Base-by-base conservation (phyloP, 805 yeast species). In the Hanseniaspora guilliermondii region DNA sequence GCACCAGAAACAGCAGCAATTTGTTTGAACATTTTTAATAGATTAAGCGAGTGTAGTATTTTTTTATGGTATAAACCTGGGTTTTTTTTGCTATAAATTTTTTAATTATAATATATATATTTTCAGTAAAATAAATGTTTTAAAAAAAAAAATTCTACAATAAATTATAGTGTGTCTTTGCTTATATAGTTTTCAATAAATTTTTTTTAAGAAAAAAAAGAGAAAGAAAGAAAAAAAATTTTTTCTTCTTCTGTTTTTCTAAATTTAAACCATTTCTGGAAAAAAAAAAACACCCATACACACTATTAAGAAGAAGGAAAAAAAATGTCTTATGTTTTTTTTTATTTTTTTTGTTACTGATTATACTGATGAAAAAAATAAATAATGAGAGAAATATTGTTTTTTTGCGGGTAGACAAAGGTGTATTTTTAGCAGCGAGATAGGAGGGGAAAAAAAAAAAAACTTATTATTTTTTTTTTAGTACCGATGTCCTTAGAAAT, bases 1-100 rank as follows among this genome's bases (percentile, higher is more conserved):
- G 58, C 60, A 47, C 64, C 62, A 47, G 57, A 70, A 59, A 67
- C 63, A 56, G 68, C 56, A 56, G 68, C 71, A 66, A 68, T 63
- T 69, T 70, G 69, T 59, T 61, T 58, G 54, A 57, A 55, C 56
- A 57, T 59, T 32, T 42, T 49, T 47, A 33, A 41, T 36, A 44
- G 47, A 36, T 49, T 47, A 58, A 55, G 56, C 56, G 59, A 56
- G 59, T 61, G 59, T 60, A 55, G 57, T 57, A 55, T 52, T 52
- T 52, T 50, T 49, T 35, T 37, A 36, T 52, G 47, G 55, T 39
- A 37, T 47, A 44, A 25, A 52, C 55, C 55, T 52, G 55, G 55
- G 44, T 27, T 52, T 44, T 35, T 35, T 17, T 27, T 4, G n/a
- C n/a, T 41, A n/a, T 33, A 21, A 21, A 35, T 12, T 21, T 6